Evolutionary conservation across 495 filamentous ascomycete species (phyloP).

Genomic region (Copromyces sp.): DNA sequence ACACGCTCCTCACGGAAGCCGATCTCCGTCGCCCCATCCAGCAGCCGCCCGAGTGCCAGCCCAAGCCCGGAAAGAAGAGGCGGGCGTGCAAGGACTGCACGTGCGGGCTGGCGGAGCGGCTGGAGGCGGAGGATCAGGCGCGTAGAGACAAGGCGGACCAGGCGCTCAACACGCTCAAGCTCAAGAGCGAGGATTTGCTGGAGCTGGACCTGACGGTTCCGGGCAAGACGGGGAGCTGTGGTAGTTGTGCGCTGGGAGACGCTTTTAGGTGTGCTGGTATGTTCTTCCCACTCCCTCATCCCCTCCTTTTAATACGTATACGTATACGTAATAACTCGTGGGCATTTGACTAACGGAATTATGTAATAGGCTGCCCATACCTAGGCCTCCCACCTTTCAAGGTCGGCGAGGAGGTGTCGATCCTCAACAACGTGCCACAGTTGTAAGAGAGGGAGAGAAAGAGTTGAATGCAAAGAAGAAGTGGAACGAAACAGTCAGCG

Average conservation of each 20-base stretch:
- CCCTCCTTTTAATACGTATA: too few species aligned
- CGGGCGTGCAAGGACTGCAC: constrained; percentile 97
- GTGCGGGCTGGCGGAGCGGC: constrained; percentile 69
- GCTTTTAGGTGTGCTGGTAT: constrained; percentile 56
- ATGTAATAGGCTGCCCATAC: constrained; percentile 66
- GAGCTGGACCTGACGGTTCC: constrained; percentile 93
- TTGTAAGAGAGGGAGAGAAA: constrained; percentile 37
- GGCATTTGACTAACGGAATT: constrained; percentile 20
- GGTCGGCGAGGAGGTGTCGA: constrained; percentile 83
- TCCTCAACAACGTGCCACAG: constrained; percentile 80
- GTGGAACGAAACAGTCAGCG: not conserved
- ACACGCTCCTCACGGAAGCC: constrained; percentile 71
- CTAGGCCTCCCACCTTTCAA: constrained; percentile 92
- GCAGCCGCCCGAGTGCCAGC: constrained; percentile 72
- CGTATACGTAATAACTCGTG: too few species aligned
- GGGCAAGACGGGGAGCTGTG: constrained; percentile 88
- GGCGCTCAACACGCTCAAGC: constrained; percentile 51
- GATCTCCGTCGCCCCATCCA: constrained; percentile 62
- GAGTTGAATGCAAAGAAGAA: not conserved
- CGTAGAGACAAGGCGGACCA: constrained; percentile 49
- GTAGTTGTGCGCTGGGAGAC: constrained; percentile 87
- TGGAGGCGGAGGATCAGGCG: constrained; percentile 71
- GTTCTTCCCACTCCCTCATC: constrained; percentile 9
- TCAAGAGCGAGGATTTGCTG: constrained; percentile 68
- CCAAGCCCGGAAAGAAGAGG: constrained; percentile 73